Evolutionary conservation across 805 yeast genomes (phyloP).

Genomic region (Yarrowia porcina): DNA sequence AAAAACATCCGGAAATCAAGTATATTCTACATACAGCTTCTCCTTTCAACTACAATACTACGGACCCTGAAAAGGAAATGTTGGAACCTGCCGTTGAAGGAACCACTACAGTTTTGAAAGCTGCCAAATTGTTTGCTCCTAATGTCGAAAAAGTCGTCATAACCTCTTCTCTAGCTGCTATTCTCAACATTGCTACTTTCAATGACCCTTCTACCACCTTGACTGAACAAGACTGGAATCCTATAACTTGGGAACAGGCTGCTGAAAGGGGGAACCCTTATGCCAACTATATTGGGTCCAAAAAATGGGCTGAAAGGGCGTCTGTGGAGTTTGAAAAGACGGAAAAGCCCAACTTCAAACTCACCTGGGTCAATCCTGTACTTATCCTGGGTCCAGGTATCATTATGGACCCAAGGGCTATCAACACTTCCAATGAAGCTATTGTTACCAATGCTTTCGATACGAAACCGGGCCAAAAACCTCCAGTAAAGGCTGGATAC

Average conservation of each 20-base stretch:
- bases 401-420: constrained; percentile 31
- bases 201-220: constrained; percentile 30
- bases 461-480: neutral
- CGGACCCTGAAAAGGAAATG: constrained; percentile 43
- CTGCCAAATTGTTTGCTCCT: constrained; percentile 39
- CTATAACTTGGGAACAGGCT: constrained; percentile 36
- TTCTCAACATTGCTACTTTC: constrained; percentile 33
- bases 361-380: constrained; percentile 37
- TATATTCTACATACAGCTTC: constrained; percentile 44
- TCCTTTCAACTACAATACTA: constrained; percentile 38
- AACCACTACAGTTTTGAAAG: constrained; percentile 44
- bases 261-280: neutral
- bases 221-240: constrained; percentile 42
- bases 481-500: constrained; percentile 28
- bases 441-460: neutral
- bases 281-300: constrained; percentile 42
- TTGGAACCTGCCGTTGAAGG: constrained; percentile 50
- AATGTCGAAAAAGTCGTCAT: constrained; percentile 43
- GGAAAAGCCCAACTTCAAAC: constrained; percentile 33
- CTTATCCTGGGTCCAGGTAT: constrained; percentile 37
- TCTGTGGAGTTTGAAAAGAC: constrained; percentile 50
- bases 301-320: constrained; percentile 54
- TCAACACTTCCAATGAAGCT: constrained; percentile 39
- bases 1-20: constrained; percentile 41
- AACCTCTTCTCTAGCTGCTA: constrained; percentile 53